Evolutionary conservation across 2,329 filamentous ascomycete genomes (phyloP).

Genomic region (Penicillium sp.): DNA sequence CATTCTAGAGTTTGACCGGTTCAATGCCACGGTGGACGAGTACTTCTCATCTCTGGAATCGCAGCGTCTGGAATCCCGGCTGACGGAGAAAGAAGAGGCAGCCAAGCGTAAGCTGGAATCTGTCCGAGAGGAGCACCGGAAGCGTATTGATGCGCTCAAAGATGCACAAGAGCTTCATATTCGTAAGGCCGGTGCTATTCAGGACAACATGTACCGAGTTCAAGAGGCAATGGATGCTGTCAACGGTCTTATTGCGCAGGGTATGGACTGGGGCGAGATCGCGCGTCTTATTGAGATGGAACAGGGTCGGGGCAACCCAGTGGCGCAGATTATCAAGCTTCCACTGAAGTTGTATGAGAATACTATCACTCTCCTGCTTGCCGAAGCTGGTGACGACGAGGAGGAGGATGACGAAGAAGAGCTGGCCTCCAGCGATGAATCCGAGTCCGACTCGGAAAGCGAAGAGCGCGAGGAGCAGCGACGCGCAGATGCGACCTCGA

Average conservation of each 20-base stretch:
- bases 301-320: conserved; percentile 76
- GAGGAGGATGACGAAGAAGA: conserved; percentile 58
- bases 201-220: conserved; percentile 86
- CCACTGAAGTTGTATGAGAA: conserved; percentile 91
- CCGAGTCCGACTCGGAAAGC: conserved; percentile 53
- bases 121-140: conserved; percentile 80
- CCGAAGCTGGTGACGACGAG: conserved; percentile 68
- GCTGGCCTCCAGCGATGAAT: conserved; percentile 63
- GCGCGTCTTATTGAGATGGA: conserved; percentile 86
- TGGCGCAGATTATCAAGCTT: conserved; percentile 83
- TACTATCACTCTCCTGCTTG: conserved; percentile 76
- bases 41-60: conserved; percentile 97
- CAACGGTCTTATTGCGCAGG: conserved; percentile 86
- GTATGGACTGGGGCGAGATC: conserved; percentile 98
- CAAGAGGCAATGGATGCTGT: conserved; percentile 92
- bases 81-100: conserved; percentile 78
- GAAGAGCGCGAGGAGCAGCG: conserved; percentile 34
- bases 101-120: conserved; percentile 84
- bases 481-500: conserved; percentile 32
- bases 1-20: conserved; percentile 77
- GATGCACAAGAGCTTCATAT: conserved; percentile 80
- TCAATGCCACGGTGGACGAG: conserved; percentile 92
- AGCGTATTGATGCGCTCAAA: conserved; percentile 81
- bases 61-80: conserved; percentile 81
- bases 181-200: conserved; percentile 85